Percentiles rank a stretch among this genome's conserved stretches.
phyloP scores from a whole-genome alignment of 1,284 basidiomycete genomes.

The Ustilago lituana region DNA sequence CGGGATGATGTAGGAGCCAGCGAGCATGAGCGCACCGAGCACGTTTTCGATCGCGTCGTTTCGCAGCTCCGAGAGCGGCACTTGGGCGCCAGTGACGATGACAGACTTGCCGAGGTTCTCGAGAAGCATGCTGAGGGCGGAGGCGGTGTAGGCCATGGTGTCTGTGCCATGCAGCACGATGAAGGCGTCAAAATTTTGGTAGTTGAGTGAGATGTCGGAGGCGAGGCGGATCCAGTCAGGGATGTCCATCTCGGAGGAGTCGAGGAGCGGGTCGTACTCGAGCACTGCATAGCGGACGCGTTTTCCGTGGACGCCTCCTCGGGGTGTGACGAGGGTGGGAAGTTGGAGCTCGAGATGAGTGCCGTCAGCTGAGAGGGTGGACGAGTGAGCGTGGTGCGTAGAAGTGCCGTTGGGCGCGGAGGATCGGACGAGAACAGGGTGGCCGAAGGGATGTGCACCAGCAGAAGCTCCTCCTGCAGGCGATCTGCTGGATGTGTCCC shows the following conservation, averaged over 20 bases:
- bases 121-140: slow-evolving; percentile 76
- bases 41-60: slow-evolving; percentile 75
- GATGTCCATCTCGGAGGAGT: slow-evolving; percentile 80
- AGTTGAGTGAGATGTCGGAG: slow-evolving; percentile 89
- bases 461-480: slow-evolving; percentile 7
- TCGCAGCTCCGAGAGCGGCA: slow-evolving; percentile 84
- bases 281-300: slow-evolving; percentile 57
- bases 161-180: slow-evolving; percentile 81
- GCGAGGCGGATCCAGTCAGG: slow-evolving; percentile 88
- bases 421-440: slow-evolving; percentile 45
- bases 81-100: slow-evolving; percentile 91
- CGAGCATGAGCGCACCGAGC: slow-evolving; percentile 84
- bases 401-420: slow-evolving; percentile 54
- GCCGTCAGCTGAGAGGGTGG: slow-evolving; percentile 42
- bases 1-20: slow-evolving; percentile 88
- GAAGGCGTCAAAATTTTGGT: slow-evolving; percentile 83
- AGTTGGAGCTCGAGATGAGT: slow-evolving; percentile 51
- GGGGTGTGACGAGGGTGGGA: slow-evolving; percentile 59
- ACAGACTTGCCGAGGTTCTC: slow-evolving; percentile 87
- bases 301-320: slow-evolving; percentile 40
- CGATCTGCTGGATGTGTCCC: slow-evolving; percentile 26
- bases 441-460: slow-evolving; percentile 43
- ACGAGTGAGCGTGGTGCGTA: slow-evolving; percentile 47
- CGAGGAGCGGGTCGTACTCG: slow-evolving; percentile 72
- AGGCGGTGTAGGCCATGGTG: slow-evolving; percentile 71